Base-by-base conservation (phyloP, 768 basidiomycete genomes). In the Podaxis mareebaensis region DNA sequence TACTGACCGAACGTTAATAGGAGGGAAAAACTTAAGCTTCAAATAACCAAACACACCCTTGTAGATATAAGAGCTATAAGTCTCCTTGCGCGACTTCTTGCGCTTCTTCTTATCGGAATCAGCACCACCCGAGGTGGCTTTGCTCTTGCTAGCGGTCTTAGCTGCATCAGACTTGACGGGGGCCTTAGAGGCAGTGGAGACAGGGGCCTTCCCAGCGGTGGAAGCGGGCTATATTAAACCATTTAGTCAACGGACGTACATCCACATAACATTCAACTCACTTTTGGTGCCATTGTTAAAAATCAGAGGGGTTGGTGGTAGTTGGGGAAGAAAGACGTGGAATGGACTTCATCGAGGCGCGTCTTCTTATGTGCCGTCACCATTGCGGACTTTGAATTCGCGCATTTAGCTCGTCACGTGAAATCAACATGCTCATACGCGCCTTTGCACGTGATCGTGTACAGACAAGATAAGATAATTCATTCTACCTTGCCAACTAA, bases 41-140 rank as follows among this genome's bases (percentile, higher is more conserved):
- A 26, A 40, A 53, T 54, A 1, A 48, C n/a, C 36, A 6, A 42
- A 68, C 71, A n/a, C 60, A 90, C 92, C 92, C 77, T 92, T 93
- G 81, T 92, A 93, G 74, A 95, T 92, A 80, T 96, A 95, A 3
- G 93, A 93, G 36, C 92, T 91, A 81, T 95, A 96, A 5, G 93
- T 94, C 79, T 95, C 94, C 84, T 94, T 95, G 77, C 90, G 81
- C 67, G 83, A 73, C 82, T 92, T 95, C 81, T 86, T 85, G 71
- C 91, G 83, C 84, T 92, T 93, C 84, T 93, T 93, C 89, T 95
- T 93, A 66, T 86, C 84, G 28, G 85, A 92, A 64, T 85, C 87
- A 57, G 82, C 84, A 36, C 85, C 93, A 64, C 85, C 87, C 56
- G 83, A 85, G 58, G 86, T 81, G 10, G 86, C 80, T 67, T 87